These are phyloP conservation scores for Botryotinia convoluta DNA, from an alignment of 2,329 filamentous ascomycete genomes.

Conservation along the genomic window DNA sequence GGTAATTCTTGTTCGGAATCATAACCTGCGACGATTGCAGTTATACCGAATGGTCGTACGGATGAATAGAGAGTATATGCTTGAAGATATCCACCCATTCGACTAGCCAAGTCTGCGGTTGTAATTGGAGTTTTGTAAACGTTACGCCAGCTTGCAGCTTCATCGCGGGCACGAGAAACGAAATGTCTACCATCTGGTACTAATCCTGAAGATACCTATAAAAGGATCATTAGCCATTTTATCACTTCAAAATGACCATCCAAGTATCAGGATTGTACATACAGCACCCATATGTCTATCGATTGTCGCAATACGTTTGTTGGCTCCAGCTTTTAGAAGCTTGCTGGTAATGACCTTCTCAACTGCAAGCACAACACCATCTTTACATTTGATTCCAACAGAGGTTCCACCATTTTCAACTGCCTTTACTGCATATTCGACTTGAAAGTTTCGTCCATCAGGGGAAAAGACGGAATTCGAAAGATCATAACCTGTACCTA, in stretches of 20 bases:
- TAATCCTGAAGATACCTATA: conserved; percentile 89
- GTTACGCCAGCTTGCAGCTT: conserved; percentile 85
- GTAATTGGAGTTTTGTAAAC: conserved; percentile 95
- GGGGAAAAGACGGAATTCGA: conserved; percentile 99
- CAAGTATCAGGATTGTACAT: conserved; percentile 42
- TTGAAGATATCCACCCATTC: conserved; percentile 95
- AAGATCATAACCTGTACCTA: conserved; percentile 99
- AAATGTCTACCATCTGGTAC: conserved; percentile 95
- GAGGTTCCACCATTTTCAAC: conserved; percentile 97
- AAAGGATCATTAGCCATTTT: conserved; percentile 22
- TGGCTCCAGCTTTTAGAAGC: conserved; percentile 89
- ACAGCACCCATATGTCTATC: conserved; percentile 93
- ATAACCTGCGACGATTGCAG: conserved; percentile 89
- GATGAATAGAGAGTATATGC: conserved; percentile 97
- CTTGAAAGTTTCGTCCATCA: conserved; percentile 98
- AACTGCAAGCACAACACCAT: conserved; percentile 91
- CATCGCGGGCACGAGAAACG: conserved; percentile 88
- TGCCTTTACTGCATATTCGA: conserved; percentile 98
- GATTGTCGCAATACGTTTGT: conserved; percentile 94
- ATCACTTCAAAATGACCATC: background rate
- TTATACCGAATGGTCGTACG: conserved; percentile 94
- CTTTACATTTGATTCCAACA: conserved; percentile 94
- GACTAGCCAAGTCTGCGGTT: conserved; percentile 79
- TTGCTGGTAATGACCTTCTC: conserved; percentile 97
- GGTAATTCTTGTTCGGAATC: conserved; percentile 82